Percentiles rank a stretch among this genome's conserved stretches.
phyloP scores from a whole-genome alignment of 1,284 basidiomycete species.

The Ceratobasidium sp. region DNA sequence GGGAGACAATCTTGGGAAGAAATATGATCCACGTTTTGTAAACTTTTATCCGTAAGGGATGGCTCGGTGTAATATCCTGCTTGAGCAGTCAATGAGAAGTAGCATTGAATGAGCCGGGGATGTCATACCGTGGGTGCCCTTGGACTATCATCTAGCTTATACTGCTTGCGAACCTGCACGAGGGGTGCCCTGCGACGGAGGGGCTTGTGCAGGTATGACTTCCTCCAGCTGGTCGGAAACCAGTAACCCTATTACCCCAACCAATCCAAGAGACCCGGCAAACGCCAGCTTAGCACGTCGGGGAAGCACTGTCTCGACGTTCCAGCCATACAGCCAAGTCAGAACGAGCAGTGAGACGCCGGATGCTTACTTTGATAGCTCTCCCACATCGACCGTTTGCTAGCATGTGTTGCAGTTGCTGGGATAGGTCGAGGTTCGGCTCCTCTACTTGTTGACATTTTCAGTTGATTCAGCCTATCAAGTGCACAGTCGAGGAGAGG shows the following conservation, averaged over 20 bases:
- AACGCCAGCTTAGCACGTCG: constrained; percentile 11
- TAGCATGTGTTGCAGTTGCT: constrained; percentile 1
- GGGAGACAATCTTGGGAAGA: no score
- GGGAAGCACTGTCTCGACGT: constrained; percentile 16
- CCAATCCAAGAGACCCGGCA: constrained; percentile 19
- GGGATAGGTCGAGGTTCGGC: background rate
- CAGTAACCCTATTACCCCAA: constrained; percentile 22
- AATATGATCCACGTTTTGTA: no score
- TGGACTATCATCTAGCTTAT: background rate
- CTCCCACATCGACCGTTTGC: constrained; percentile 35
- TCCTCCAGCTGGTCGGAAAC: constrained; percentile 31
- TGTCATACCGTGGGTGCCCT: no score
- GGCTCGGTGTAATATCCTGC: no score
- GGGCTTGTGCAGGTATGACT: constrained; percentile 16
- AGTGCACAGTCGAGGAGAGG: no score
- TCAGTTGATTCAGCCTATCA: no score
- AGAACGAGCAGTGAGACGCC: background rate
- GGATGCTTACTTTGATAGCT: constrained; percentile 23
- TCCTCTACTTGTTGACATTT: constrained; percentile 1
- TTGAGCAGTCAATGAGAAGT: no score
- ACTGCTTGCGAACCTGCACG: background rate
- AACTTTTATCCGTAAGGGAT: no score
- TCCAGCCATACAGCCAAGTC: background rate
- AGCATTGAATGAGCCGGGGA: no score
- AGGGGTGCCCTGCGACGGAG: background rate